phyloP scores from a whole-genome alignment of 2,329 filamentous ascomycete genomes.

The Pseudovirgaria hyperparasitica region DNA sequence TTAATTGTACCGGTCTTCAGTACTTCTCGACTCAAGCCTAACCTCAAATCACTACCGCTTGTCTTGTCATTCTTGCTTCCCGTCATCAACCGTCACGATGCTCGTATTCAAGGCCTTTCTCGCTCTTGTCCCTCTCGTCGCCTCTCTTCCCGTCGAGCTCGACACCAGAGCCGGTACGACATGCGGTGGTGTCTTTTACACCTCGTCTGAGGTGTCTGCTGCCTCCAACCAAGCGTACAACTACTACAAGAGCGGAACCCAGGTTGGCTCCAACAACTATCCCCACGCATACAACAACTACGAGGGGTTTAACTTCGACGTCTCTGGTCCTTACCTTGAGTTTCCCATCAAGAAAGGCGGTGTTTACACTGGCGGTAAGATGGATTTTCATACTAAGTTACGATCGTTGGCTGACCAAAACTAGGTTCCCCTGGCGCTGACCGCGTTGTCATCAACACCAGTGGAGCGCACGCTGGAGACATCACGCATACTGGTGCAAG shows the following conservation, averaged over 20 bases:
- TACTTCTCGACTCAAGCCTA: too few species aligned
- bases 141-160: too few species aligned
- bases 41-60: too few species aligned
- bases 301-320: conserved; percentile 48
- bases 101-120: too few species aligned
- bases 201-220: conserved; percentile 32
- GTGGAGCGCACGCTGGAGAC: conserved; percentile 45
- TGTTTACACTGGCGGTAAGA: conserved; percentile 43
- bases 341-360: conserved; percentile 44
- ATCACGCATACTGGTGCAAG: conserved; percentile 61
- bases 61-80: too few species aligned
- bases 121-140: too few species aligned
- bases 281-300: conserved; percentile 50
- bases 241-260: conserved; percentile 31
- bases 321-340: conserved; percentile 48
- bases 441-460: conserved; percentile 49
- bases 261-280: conserved; percentile 33
- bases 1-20: too few species aligned
- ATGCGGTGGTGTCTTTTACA: conserved; percentile 44
- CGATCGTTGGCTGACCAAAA: background rate
- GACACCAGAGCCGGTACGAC: too few species aligned
- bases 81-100: too few species aligned
- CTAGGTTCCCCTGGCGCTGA: conserved; percentile 52
- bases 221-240: conserved; percentile 41
- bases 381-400: background rate